A percentile compares a stretch with the other conserved stretches of the same genome.
These are phyloP conservation scores for Rhodofomes roseus DNA, from an alignment of 1,284 basidiomycete genomes.

Conservation along the genomic window DNA sequence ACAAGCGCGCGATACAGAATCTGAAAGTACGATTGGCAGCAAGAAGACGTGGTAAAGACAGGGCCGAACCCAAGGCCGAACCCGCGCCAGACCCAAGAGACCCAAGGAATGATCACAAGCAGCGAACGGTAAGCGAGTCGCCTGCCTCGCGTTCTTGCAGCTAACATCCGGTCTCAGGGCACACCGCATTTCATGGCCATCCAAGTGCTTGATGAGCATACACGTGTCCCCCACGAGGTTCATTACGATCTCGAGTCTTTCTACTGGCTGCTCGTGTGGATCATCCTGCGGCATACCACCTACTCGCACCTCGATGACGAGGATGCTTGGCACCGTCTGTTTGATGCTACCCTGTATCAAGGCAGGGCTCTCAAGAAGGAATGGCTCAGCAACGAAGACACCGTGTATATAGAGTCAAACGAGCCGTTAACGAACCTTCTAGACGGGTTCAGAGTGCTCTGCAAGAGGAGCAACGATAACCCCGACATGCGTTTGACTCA, in stretches of 20 bases:
- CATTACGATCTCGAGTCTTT: slow-evolving; percentile 13
- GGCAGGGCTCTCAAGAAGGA: not conserved
- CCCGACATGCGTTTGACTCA: not conserved
- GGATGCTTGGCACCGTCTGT: not conserved
- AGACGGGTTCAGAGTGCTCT: not conserved
- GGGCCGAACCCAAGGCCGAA: too few species aligned
- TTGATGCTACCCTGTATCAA: not conserved
- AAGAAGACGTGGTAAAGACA: too few species aligned
- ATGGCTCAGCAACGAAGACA: not conserved
- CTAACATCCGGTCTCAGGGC: not conserved
- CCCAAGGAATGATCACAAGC: not conserved
- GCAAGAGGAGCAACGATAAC: not conserved
- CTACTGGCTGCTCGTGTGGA: slow-evolving; percentile 12
- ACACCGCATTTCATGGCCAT: slow-evolving; percentile 12
- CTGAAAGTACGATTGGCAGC: too few species aligned
- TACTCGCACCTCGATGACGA: not conserved
- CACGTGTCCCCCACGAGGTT: not conserved
- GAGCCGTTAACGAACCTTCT: not conserved
- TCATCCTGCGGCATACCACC: slow-evolving; percentile 8
- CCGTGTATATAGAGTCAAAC: not conserved
- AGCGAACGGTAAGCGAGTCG: slow-evolving; percentile 4
- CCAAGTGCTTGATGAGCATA: not conserved
- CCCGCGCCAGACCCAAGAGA: not conserved
- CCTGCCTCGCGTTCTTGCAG: not conserved
- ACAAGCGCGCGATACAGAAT: too few species aligned